Evolutionary conservation across 2,329 filamentous ascomycete species (phyloP), one percentile per base, ranked within the genome.

Genomic region (Epichloe typhina): DNA sequence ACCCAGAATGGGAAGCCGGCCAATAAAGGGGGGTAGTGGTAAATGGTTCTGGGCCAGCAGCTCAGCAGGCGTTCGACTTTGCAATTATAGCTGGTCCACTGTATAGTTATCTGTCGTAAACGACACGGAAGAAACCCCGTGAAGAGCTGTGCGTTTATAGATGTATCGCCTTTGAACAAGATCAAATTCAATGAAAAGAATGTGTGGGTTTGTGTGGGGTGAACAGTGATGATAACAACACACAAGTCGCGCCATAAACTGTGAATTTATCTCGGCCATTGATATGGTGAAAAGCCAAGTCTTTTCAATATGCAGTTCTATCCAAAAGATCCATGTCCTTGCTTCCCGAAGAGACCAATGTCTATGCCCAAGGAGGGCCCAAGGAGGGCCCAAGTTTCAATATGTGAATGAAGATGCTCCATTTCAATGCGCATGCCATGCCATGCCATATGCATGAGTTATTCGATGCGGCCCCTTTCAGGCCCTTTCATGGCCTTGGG

Each of bases 1-100:
- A 70, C 56, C 67, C 67, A 4, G 65, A 69, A 19, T 70, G 67
- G 67, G 60, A 69, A 51, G 64, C 57, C 19, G 67, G 66, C 50
- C 63, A 69, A 65, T 70, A 64, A 58, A 58, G 2, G 50, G 50
- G 52, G 17, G 17, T 17, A 17, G 21, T n/a, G 12, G 19, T 38
- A 23, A 19, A 17, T 43, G 37, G 40, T 46, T 9, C 40, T 38
- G 47, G 38, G 40, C 40, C 47, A 49, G 47, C 47, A 50, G 44
- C 43, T 47, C 43, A 41, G 49, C 42, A 38, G 33, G 26, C 26
- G 37, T 41, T 31, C 19, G 43, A 40, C 19, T 26, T 12, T 13
- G 35, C 44, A 49, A 17, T 12, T 42, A 50, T 50, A 50, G 50
- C 52, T 53, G 55, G 55, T 58, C 53, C 55, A 62, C 55, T 66